Evolutionary conservation across 2,329 filamentous ascomycete genomes (phyloP).

Genomic region (Alternaria incomplexa): DNA sequence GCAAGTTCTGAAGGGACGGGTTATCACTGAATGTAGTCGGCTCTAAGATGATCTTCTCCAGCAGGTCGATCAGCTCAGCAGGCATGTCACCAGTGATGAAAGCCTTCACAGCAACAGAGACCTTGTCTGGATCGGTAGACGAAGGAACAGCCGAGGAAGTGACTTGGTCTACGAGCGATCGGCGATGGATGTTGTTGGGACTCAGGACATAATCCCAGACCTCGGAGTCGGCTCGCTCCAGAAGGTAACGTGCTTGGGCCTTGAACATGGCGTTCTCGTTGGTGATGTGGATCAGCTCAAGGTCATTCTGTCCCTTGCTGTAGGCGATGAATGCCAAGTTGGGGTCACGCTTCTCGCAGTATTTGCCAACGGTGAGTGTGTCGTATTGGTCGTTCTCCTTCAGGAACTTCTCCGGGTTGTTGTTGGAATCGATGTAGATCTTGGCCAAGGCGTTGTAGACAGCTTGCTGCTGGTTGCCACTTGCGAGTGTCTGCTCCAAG

Average conservation of each 20-base stretch:
- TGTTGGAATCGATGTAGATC: constrained; percentile 99
- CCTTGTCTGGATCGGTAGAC: constrained; percentile 89
- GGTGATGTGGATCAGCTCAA: constrained; percentile 96
- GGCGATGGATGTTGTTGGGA: constrained; percentile 92
- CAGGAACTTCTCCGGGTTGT: constrained; percentile 95
- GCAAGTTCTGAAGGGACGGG: constrained; percentile 90
- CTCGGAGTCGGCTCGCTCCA: constrained; percentile 87
- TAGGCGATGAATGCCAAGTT: constrained; percentile 96
- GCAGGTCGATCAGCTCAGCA: constrained; percentile 90
- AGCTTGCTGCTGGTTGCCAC: constrained; percentile 93
- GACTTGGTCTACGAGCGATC: constrained; percentile 94
- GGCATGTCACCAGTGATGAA: constrained; percentile 92
- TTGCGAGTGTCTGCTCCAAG: constrained; percentile 87
- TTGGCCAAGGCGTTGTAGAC: constrained; percentile 97
- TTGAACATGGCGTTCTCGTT: constrained; percentile 99
- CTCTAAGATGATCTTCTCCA: constrained; percentile 99
- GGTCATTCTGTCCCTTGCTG: constrained; percentile 93
- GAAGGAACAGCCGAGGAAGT: constrained; percentile 87
- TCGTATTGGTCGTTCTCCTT: constrained; percentile 98
- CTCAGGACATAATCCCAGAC: constrained; percentile 95
- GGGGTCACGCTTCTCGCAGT: constrained; percentile 98
- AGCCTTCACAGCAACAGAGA: constrained; percentile 90
- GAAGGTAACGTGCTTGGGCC: constrained; percentile 91
- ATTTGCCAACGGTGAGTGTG: constrained; percentile 89
- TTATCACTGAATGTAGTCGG: constrained; percentile 99